Evolutionary conservation across 1,284 basidiomycete species (phyloP), one percentile per base, ranked within the genome.

Genomic region (Somion occarium): DNA sequence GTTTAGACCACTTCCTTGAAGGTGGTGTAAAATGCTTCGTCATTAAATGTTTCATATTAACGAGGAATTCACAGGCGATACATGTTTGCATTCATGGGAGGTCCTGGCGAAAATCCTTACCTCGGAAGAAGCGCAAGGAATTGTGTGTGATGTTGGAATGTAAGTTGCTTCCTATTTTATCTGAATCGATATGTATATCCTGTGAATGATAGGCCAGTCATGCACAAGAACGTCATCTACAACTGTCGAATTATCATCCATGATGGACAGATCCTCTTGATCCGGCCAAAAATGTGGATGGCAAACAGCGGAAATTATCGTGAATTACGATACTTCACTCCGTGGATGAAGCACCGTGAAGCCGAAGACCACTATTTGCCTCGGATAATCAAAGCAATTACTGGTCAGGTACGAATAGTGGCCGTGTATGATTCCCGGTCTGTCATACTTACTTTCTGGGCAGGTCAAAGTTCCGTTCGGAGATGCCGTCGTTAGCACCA

Each of bases 251-350:
- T 98, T 30, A 87, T 98, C 62, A 82, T 96, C 38, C 78, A 93
- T 64, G 78, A 96, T 68, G 78, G 83, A 44, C 82, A 92, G 69
- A 93, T 99, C 57, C 69, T 98, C 1, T 80, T 97, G 59, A 98
- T 99, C 59, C 83, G 97, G 11, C 97, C 96, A 0, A 99, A 99
- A 73, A 95, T 99, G 93, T 99, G 96, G 96, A 78, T 99, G 53
- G 96, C 96, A 2, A 99, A 99, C 64, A 94, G 98, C 61, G 96
- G 96, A 9, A 98, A 99, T 67, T 99, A 99, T 67, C 87, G 96
- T 43, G 96, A 99, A 70, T 76, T 98, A 61, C 78, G 97, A 30
- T 96, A 93, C 70, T 99, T 99, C 61, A 94, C 96, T 1, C 94
- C 96, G 0, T 99, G 97, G 96, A 74, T 78, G 65, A 94, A 94